Evolutionary conservation across 2,329 filamentous ascomycete genomes (phyloP).

Genomic region (Pyrenochaeta sp.): DNA sequence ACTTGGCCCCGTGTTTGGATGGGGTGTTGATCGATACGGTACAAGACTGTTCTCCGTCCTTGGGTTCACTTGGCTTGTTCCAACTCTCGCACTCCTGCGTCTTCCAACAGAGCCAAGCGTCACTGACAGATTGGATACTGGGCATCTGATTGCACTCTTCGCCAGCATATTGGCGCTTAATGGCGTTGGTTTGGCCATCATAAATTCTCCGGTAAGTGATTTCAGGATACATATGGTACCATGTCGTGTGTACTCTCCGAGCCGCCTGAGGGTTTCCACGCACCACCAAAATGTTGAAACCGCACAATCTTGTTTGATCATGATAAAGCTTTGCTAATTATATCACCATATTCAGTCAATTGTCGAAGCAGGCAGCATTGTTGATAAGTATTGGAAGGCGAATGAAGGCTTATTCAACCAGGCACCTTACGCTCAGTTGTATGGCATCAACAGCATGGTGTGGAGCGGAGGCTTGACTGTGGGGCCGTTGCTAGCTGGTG

Average conservation of each 20-base stretch:
- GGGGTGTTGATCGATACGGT: slow-evolving; percentile 57
- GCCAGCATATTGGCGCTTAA: slow-evolving; percentile 56
- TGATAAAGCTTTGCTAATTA: too few relatives aligned
- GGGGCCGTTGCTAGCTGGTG: slow-evolving; percentile 66
- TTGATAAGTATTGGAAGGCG: slow-evolving; percentile 64
- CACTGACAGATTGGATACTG: slow-evolving; percentile 18
- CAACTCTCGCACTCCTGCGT: slow-evolving; percentile 54
- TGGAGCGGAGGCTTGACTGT: slow-evolving; percentile 68
- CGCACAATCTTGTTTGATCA: slow-evolving; percentile 31
- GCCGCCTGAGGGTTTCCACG: too few relatives aligned
- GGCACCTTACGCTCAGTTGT: slow-evolving; percentile 71
- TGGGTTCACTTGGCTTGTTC: slow-evolving; percentile 55
- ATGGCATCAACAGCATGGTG: slow-evolving; percentile 70
- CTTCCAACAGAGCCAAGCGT: slow-evolving; percentile 41
- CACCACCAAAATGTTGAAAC: too few relatives aligned
- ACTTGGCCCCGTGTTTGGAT: slow-evolving; percentile 58
- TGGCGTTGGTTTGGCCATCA: slow-evolving; percentile 60
- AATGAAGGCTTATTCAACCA: slow-evolving; percentile 65
- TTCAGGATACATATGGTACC: not conserved
- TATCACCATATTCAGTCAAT: slow-evolving; percentile 45
- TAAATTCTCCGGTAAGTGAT: not conserved
- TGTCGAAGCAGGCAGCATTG: slow-evolving; percentile 65
- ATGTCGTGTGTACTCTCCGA: not conserved
- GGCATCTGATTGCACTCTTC: slow-evolving; percentile 56
- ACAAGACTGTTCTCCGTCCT: slow-evolving; percentile 54